Base-by-base conservation (phyloP, 805 yeast genomes). In the Myxozyma vanderwaltii region DNA sequence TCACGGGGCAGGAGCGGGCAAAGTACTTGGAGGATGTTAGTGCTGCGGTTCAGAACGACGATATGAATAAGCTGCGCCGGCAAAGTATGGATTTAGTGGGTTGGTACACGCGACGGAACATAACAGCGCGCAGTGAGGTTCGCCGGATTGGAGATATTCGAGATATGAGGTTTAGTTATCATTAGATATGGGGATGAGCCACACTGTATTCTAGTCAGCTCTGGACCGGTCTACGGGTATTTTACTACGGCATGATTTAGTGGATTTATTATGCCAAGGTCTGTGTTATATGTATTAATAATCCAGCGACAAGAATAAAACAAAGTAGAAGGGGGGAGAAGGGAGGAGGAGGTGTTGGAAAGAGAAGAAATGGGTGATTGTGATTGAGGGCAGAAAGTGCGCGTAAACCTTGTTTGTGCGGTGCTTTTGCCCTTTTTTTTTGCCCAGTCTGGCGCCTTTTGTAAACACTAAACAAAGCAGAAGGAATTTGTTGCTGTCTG, bases 91-190 rank as follows among this genome's bases (percentile, higher is more conserved):
- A 87, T 70, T 92, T 91, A 70, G 83, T 89, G 40, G 83, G 80
- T 55, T 88, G 96, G 94, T 91, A 89, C 73, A 75, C 86, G 33
- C 78, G 96, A 67, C 86, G 89, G 71, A 87, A 89, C 67, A 81
- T 89, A 17, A 63, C 65, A 4, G 61, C 66, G 8, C 56, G 66
- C 19, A 63, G 51, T 35, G 58, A 49, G 4, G 44, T 49, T 8
- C 54, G 52, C 15, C 47, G 60, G 47, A 56, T 56, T 36, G 60
- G 60, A 1, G 60, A 56, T 41, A 47, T 47, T 12, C 23, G 60
- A 29, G 54, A 51, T 36, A 39, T 35, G 52, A 51, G 47, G 54
- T 51, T 56, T 31, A 38, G 38, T 29, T 51, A 53, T 38, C 35
- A 45, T 19, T 53, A 38, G 27, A 21, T 24, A 19, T 27, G 38